These are phyloP conservation scores for Triticum urartu DNA, from an alignment of 176 grass and related monocot genomes.

Conservation along the genomic window DNA sequence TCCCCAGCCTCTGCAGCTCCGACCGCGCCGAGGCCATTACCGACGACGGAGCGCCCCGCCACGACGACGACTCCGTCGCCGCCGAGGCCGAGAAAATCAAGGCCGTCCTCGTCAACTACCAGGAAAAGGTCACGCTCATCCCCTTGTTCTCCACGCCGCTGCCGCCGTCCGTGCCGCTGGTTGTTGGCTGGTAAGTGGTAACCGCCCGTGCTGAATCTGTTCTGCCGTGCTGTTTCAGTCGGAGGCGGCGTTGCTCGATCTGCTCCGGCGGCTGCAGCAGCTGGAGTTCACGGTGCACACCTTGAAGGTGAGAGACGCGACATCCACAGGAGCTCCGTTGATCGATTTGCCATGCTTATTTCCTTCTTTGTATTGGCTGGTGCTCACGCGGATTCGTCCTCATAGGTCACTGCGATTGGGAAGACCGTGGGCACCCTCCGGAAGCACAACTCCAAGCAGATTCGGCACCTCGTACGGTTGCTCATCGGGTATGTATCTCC, in stretches of 20 bases:
- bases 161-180: neutral
- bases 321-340: neutral
- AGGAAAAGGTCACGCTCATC: constrained; percentile 43
- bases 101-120: constrained; percentile 45
- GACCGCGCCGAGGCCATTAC: constrained; percentile 63
- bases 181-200: neutral
- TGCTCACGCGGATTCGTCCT: constrained; percentile 16
- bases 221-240: constrained; percentile 38
- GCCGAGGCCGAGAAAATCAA: constrained; percentile 57
- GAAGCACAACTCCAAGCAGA: constrained; percentile 69
- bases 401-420: constrained; percentile 65
- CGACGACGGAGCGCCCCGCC: constrained; percentile 35
- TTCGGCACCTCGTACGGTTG: constrained; percentile 62
- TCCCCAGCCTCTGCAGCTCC: constrained; percentile 70
- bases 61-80: constrained; percentile 27
- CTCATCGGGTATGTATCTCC: constrained; percentile 56
- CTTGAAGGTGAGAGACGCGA: constrained; percentile 50
- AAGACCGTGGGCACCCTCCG: constrained; percentile 47
- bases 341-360: constrained; percentile 3
- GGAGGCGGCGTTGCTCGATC: constrained; percentile 58
- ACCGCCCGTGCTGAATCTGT: constrained; percentile 11
- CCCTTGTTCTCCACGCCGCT: neutral
- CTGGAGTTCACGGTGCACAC: constrained; percentile 59
- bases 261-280: constrained; percentile 58
- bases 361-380: neutral